Evolutionary conservation across 768 basidiomycete species (phyloP).

Genomic region (Lepiota brunneoincarnata): DNA sequence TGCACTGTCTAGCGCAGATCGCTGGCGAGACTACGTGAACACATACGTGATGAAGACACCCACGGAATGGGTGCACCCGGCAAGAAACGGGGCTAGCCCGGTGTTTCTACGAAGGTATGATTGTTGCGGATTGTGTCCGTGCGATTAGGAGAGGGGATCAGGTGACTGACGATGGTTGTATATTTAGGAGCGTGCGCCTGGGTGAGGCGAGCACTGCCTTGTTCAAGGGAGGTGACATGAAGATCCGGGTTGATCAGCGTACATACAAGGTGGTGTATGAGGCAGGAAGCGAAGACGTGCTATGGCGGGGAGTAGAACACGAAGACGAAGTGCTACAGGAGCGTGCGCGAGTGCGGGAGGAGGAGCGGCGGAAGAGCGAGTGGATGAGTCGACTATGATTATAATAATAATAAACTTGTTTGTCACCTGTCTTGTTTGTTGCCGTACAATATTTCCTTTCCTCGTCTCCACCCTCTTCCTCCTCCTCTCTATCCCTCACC

Average conservation of each 20-base stretch:
- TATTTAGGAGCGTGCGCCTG: conserved; percentile 51
- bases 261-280: conserved; percentile 74
- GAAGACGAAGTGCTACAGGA: conserved; percentile 29
- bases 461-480: conserved; percentile 13
- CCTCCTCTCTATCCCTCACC: conserved; percentile 18
- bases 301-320: conserved; percentile 39
- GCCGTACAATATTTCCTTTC: conserved; percentile 14
- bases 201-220: conserved; percentile 40
- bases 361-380: conserved; percentile 53
- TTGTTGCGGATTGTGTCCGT: conserved; percentile 14
- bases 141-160: conserved; percentile 19
- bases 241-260: conserved; percentile 54
- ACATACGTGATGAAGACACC: conserved; percentile 69
- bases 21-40: conserved; percentile 76
- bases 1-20: conserved; percentile 16
- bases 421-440: conserved; percentile 13
- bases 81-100: conserved; percentile 30
- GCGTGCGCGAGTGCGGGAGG: conserved; percentile 45
- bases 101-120: conserved; percentile 64
- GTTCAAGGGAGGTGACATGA: conserved; percentile 33
- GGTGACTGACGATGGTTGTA: conserved; percentile 28
- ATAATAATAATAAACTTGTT: conserved; percentile 12
- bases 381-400: conserved; percentile 19
- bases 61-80: conserved; percentile 65
- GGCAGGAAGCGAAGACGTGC: conserved; percentile 56